Percentiles rank a stretch among this genome's conserved stretches.
Evolutionary conservation across 257 asterid genomes (phyloP).

Genomic region (Solanum microdontum): DNA sequence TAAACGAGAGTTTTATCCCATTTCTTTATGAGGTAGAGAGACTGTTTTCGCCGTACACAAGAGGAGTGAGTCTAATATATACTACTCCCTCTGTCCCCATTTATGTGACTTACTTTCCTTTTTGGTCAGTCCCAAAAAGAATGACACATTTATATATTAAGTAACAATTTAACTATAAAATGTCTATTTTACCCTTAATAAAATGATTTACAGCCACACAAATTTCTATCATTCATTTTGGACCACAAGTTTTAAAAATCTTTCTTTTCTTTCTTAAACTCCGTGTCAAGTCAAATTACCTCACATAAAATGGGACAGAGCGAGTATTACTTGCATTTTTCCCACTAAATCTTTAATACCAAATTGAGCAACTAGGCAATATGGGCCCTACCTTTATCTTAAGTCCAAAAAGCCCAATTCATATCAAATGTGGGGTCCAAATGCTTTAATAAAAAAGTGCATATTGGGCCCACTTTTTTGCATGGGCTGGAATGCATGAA

Average conservation of each 20-base stretch:
- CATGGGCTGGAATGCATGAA: conserved; percentile 20
- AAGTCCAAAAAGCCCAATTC: background rate
- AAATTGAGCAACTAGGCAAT: background rate
- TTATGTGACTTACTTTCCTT: too few species aligned
- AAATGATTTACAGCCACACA: too few species aligned
- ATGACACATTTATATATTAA: too few species aligned
- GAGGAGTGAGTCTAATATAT: background rate
- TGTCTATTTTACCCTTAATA: too few species aligned
- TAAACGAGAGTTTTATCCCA: background rate
- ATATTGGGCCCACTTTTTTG: background rate
- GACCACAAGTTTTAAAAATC: too few species aligned
- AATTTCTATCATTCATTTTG: too few species aligned
- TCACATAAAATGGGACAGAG: too few species aligned
- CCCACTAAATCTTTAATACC: background rate
- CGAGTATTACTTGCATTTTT: background rate
- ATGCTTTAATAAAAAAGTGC: background rate
- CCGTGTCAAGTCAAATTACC: too few species aligned
- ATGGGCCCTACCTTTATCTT: background rate
- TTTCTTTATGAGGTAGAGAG: background rate
- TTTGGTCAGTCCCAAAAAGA: too few species aligned
- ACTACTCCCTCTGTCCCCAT: too few species aligned
- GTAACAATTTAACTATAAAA: too few species aligned
- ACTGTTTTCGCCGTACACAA: background rate
- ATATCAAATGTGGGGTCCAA: background rate
- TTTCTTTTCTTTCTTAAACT: too few species aligned